These are phyloP conservation scores for Protomyces arabidopsidicola DNA, from an alignment of 1,139 yeast genomes.

Conservation along the genomic window DNA sequence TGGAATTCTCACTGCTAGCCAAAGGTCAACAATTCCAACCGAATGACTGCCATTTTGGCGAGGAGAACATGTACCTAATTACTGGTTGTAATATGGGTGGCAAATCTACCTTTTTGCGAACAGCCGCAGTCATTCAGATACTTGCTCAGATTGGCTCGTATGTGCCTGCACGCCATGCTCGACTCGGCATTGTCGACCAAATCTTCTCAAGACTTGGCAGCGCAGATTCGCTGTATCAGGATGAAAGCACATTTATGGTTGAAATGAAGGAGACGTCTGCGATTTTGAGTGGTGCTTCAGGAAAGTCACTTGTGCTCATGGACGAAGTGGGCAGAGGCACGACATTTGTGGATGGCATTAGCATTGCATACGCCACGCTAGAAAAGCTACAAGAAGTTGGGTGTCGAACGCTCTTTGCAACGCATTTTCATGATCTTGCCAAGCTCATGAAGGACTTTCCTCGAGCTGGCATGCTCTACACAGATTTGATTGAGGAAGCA, in stretches of 20 bases:
- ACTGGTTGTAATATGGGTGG: conserved; percentile 89
- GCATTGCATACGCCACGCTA: conserved; percentile 81
- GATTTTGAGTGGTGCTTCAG: conserved; percentile 71
- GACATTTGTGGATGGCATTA: conserved; percentile 79
- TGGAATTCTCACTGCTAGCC: conserved; percentile 62
- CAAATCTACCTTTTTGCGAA: conserved; percentile 82
- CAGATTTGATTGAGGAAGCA: conserved; percentile 3
- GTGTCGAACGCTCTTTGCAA: conserved; percentile 82
- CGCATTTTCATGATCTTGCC: conserved; percentile 62
- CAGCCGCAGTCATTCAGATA: conserved; percentile 76
- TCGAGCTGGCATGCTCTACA: conserved; percentile 4
- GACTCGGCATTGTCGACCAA: conserved; percentile 74
- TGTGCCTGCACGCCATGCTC: conserved; percentile 60
- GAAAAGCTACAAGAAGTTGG: conserved; percentile 53
- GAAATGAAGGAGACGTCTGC: conserved; percentile 94
- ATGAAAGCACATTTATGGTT: conserved; percentile 92
- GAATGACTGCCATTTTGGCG: conserved; percentile 58
- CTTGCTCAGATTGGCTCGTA: conserved; percentile 36
- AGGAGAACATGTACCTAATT: conserved; percentile 51
- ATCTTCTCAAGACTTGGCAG: conserved; percentile 60
- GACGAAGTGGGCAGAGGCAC: conserved; percentile 99
- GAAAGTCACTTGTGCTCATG: conserved; percentile 71
- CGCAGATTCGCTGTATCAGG: conserved; percentile 71
- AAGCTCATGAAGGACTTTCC: conserved; percentile 33
- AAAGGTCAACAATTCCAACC: conserved; percentile 49